A percentile compares a stretch with the other conserved stretches of the same genome.
phyloP scores from a whole-genome alignment of 129 eudicot species.

The Sambucus nigra region DNA sequence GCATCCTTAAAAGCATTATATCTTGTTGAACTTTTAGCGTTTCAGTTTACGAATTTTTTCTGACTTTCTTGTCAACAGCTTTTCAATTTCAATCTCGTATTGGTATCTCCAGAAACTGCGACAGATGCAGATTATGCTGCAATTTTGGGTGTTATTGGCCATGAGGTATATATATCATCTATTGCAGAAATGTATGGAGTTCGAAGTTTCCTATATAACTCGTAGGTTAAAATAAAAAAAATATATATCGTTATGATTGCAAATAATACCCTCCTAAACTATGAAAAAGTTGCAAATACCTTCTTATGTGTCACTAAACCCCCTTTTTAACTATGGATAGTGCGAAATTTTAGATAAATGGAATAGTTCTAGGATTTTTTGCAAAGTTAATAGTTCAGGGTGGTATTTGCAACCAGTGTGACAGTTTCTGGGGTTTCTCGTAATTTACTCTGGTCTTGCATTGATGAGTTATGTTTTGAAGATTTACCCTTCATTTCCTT shows the following conservation, averaged over 20 bases:
- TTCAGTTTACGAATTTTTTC: not conserved
- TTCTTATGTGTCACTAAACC: too few relatives aligned
- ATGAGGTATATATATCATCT: conserved; percentile 52
- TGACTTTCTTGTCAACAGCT: conserved; percentile 34
- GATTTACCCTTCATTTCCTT: conserved; percentile 8
- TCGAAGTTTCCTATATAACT: not conserved
- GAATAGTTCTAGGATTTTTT: too few relatives aligned
- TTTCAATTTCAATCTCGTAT: conserved; percentile 83
- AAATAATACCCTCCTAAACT: too few relatives aligned
- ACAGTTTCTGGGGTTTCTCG: too few relatives aligned
- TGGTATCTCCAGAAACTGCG: conserved; percentile 99
- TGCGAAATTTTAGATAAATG: too few relatives aligned
- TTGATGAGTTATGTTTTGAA: not conserved
- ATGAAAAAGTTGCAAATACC: too few relatives aligned
- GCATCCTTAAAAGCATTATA: conserved; percentile 8
- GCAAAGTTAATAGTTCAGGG: too few relatives aligned
- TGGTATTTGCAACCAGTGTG: too few relatives aligned
- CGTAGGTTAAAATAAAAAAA: too few relatives aligned
- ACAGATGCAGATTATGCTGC: conserved; percentile 96
- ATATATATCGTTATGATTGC: too few relatives aligned
- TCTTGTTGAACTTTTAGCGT: not conserved
- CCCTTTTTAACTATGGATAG: too few relatives aligned
- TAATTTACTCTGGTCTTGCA: not conserved
- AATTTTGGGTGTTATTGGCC: conserved; percentile 93
- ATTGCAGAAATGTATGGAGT: not conserved